Evolutionary conservation across 2,329 filamentous ascomycete genomes (phyloP).

Genomic region (Cladophialophora immunda): DNA sequence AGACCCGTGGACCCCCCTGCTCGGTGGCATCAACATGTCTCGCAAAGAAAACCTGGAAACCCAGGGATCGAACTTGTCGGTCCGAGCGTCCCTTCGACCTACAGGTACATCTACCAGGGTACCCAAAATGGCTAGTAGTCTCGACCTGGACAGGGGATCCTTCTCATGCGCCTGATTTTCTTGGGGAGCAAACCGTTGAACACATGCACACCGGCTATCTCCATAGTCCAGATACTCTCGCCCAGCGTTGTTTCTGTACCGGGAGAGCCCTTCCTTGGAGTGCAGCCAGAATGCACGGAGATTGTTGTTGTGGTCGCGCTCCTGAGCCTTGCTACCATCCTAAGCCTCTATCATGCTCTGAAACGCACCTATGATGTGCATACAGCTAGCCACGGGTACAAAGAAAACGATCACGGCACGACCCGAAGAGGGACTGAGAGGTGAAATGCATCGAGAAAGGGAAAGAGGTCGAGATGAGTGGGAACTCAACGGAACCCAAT

Average conservation of each 20-base stretch:
- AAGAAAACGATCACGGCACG: conserved; percentile 22
- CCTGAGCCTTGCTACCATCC: background rate
- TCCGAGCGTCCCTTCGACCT: conserved; percentile 11
- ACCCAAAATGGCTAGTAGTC: background rate
- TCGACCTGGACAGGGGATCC: conserved; percentile 1
- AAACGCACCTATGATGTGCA: conserved; percentile 30
- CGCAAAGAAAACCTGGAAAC: conserved; percentile 15
- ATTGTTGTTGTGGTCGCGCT: background rate
- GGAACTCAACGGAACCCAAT: conserved; percentile 9
- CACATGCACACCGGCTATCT: background rate
- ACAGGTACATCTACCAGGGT: conserved; percentile 11
- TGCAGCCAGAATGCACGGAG: background rate
- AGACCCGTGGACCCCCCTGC: conserved; percentile 15
- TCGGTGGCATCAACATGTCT: conserved; percentile 21
- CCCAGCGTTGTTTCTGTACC: conserved; percentile 4
- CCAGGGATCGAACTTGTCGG: conserved; percentile 5
- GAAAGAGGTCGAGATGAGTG: conserved; percentile 1
- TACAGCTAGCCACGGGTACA: conserved; percentile 12
- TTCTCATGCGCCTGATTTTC: conserved; percentile 8
- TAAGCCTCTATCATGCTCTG: background rate
- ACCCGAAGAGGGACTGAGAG: conserved; percentile 22
- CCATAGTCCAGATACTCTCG: background rate
- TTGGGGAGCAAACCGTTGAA: conserved; percentile 14
- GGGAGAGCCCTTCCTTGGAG: background rate
- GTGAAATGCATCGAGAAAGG: conserved; percentile 6